Evolutionary conservation across 108 stramenopile genomes (phyloP).

Genomic region (Conticribra weissflogii): DNA sequence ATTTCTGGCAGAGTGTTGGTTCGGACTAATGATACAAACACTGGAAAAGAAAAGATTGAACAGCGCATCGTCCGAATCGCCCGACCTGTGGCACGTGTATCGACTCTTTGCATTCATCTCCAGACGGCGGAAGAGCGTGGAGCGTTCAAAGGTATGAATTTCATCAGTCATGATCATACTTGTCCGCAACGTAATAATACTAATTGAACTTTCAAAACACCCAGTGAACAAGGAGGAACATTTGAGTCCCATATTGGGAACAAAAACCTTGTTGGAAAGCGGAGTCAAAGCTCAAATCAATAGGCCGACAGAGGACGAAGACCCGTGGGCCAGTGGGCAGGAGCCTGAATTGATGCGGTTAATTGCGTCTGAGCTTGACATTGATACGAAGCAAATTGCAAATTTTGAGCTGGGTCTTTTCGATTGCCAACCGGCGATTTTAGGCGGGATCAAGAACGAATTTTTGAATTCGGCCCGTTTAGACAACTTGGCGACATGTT

Average conservation of each 20-base stretch:
- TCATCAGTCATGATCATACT: too few species aligned
- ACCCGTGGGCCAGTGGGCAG: constrained; percentile 72
- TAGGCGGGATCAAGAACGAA: constrained; percentile 91
- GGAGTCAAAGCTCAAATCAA: constrained; percentile 63
- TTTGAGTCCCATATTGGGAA: constrained; percentile 85
- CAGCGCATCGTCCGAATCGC: constrained; percentile 69
- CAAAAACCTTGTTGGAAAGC: constrained; percentile 56
- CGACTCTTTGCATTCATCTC: constrained; percentile 93
- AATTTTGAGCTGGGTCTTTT: constrained; percentile 94
- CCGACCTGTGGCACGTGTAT: constrained; percentile 86
- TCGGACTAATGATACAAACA: constrained; percentile 29
- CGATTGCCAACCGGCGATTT: constrained; percentile 90
- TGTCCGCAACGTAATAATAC: too few species aligned
- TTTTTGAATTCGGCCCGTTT: constrained; percentile 92
- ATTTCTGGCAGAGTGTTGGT: constrained; percentile 73
- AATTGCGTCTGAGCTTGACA: constrained; percentile 76
- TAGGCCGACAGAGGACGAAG: constrained; percentile 25
- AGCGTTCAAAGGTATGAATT: constrained; percentile 62
- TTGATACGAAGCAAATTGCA: constrained; percentile 77
- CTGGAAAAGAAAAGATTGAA: constrained; percentile 48
- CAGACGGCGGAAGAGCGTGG: constrained; percentile 83
- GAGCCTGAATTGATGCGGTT: constrained; percentile 83
- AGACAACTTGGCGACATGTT: constrained; percentile 93
- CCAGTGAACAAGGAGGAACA: constrained; percentile 94
- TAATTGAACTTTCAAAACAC: too few species aligned